These are phyloP conservation scores for Mucor ambiguus DNA, from an alignment of 371 early-diverging fungal species.

Conservation along the genomic window DNA sequence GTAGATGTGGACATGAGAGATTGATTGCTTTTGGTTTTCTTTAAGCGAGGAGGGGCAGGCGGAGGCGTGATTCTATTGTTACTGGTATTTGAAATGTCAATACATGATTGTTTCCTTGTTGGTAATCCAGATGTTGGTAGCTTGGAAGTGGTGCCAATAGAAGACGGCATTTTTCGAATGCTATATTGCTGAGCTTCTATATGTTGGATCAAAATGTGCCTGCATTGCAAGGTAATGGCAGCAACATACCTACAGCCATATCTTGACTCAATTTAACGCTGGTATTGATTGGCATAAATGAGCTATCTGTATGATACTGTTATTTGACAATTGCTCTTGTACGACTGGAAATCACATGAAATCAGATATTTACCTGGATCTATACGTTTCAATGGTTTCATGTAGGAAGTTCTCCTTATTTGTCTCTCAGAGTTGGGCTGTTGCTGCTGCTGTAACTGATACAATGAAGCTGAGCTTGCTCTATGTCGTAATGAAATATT, in stretches of 20 bases:
- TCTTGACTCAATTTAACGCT: background rate
- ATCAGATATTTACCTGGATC: slow-evolving; percentile 17
- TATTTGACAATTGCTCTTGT: slow-evolving; percentile 16
- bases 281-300: background rate
- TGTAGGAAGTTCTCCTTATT: slow-evolving; percentile 9
- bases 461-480: slow-evolving; percentile 22
- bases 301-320: slow-evolving; percentile 3
- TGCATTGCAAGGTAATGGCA: background rate
- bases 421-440: slow-evolving; percentile 2
- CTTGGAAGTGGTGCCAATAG: background rate
- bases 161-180: background rate
- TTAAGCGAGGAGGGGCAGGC: slow-evolving; percentile 10
- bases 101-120: slow-evolving; percentile 8
- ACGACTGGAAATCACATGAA: slow-evolving; percentile 11
- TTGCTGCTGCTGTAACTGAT: background rate
- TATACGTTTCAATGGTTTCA: slow-evolving; percentile 11
- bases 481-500: slow-evolving; percentile 14
- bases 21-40: slow-evolving; percentile 20
- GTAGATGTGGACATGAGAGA: slow-evolving; percentile 13
- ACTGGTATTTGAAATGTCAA: background rate
- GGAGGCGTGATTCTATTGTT: background rate
- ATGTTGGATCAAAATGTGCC: background rate
- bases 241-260: background rate
- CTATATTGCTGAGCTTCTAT: background rate
- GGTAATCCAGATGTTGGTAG: slow-evolving; percentile 1